Percentiles rank a stretch among this genome's conserved stretches.
These are phyloP conservation scores for Aureobasidium sp. DNA, from an alignment of 2,329 filamentous ascomycete species.

Conservation along the genomic window DNA sequence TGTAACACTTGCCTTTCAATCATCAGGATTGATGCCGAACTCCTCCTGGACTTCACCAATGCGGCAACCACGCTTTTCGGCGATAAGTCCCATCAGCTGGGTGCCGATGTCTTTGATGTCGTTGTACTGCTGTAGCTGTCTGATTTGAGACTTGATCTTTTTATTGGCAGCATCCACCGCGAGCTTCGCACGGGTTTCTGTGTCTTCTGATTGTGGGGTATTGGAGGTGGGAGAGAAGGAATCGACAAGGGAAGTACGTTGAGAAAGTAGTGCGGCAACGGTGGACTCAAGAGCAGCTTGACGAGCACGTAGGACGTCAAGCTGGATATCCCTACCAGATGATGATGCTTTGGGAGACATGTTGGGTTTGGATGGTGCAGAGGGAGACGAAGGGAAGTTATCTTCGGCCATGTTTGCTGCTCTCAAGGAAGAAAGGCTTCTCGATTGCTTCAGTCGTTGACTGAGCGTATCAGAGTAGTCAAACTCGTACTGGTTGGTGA, in stretches of 20 bases:
- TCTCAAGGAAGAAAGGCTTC: not conserved
- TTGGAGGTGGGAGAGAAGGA: constrained; percentile 21
- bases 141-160: constrained; percentile 55
- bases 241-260: constrained; percentile 31
- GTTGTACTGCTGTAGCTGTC: constrained; percentile 59
- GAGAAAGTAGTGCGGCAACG: constrained; percentile 37
- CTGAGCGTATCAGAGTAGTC: not conserved
- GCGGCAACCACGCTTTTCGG: constrained; percentile 52
- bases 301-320: constrained; percentile 18
- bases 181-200: constrained; percentile 16
- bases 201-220: not conserved
- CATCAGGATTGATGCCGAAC: constrained; percentile 36
- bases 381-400: not conserved
- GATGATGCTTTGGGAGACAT: constrained; percentile 1
- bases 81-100: constrained; percentile 57
- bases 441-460: not conserved
- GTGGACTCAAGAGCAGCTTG: constrained; percentile 38
- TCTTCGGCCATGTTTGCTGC: constrained; percentile 6
- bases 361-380: not conserved
- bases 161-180: constrained; percentile 38
- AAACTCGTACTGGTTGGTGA: not conserved
- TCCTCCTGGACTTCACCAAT: constrained; percentile 42
- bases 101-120: constrained; percentile 61
- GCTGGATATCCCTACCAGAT: not conserved
- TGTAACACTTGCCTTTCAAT: constrained; percentile 25